Evolutionary conservation across 2,329 filamentous ascomycete genomes (phyloP).

Genomic region (Cadophora sp.): DNA sequence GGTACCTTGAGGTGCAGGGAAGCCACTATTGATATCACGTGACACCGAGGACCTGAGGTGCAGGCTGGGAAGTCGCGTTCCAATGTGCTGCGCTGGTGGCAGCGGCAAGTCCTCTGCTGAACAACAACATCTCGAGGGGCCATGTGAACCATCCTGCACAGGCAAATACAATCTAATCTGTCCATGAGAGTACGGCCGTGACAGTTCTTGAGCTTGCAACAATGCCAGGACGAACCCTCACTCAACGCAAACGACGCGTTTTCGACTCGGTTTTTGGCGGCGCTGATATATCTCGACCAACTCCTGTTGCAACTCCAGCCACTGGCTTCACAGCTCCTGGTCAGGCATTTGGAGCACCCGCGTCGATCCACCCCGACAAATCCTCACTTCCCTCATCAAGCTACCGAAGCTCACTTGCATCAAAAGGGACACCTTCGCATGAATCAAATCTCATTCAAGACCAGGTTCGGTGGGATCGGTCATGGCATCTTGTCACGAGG

Average conservation of each 20-base stretch:
- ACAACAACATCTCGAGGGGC: background rate
- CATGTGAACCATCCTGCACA: background rate
- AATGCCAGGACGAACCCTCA: conserved; percentile 27
- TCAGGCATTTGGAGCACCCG: conserved; percentile 38
- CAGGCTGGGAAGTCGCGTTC: no score
- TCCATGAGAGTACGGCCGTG: background rate
- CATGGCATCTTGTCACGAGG: conserved; percentile 68
- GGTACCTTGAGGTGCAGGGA: no score
- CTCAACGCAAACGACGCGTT: conserved; percentile 39
- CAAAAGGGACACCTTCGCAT: conserved; percentile 14
- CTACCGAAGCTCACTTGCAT: conserved; percentile 15
- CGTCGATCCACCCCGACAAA: conserved; percentile 15
- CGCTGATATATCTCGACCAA: conserved; percentile 40
- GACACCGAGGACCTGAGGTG: no score
- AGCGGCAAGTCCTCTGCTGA: no score
- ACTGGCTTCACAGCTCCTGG: conserved; percentile 37
- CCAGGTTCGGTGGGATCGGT: conserved; percentile 64
- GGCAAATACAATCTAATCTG: background rate
- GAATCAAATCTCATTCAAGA: conserved; percentile 37
- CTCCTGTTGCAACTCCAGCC: conserved; percentile 40
- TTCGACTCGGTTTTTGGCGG: conserved; percentile 44
- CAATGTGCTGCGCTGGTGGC: no score
- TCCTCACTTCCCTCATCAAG: conserved; percentile 15
- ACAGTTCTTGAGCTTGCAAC: background rate
- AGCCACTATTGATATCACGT: no score